phyloP scores from a whole-genome alignment of 179 eudicot species.

The Gypsophila paniculata region DNA sequence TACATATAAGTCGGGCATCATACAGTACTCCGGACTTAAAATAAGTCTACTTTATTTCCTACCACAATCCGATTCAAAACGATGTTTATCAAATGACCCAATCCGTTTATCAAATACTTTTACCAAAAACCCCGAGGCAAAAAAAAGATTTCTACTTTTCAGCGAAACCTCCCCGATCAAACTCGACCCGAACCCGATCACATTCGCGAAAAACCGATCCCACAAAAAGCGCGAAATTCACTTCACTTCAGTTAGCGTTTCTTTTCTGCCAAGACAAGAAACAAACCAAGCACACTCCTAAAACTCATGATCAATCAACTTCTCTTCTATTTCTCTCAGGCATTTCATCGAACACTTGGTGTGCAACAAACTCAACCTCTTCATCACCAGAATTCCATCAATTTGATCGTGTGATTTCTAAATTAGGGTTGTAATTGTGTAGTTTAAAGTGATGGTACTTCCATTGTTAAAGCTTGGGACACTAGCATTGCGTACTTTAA shows the following conservation, averaged over 20 bases:
- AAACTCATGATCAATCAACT: background rate
- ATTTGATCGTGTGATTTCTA: background rate
- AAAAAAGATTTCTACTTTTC: no score
- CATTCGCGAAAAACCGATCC: no score
- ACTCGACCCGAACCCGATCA: no score
- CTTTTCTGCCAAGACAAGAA: slow-evolving; percentile 20
- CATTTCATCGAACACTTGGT: slow-evolving; percentile 30
- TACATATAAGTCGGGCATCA: no score
- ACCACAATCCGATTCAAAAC: no score
- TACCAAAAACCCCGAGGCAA: no score
- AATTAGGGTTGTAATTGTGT: background rate
- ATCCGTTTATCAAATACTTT: no score
- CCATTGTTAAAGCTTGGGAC: slow-evolving; percentile 65
- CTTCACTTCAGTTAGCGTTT: background rate
- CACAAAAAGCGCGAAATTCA: background rate
- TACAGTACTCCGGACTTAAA: no score
- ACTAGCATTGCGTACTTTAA: slow-evolving; percentile 51
- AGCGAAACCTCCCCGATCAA: no score
- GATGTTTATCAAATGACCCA: no score
- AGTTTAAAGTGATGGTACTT: slow-evolving; percentile 33
- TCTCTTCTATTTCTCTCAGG: slow-evolving; percentile 18
- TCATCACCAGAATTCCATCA: background rate
- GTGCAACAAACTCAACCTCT: background rate
- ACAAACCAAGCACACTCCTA: background rate
- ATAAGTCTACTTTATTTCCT: no score